Conservation (phyloP, 1,284 basidiomycete genomes). For the Schizophyllum commune region DNA sequence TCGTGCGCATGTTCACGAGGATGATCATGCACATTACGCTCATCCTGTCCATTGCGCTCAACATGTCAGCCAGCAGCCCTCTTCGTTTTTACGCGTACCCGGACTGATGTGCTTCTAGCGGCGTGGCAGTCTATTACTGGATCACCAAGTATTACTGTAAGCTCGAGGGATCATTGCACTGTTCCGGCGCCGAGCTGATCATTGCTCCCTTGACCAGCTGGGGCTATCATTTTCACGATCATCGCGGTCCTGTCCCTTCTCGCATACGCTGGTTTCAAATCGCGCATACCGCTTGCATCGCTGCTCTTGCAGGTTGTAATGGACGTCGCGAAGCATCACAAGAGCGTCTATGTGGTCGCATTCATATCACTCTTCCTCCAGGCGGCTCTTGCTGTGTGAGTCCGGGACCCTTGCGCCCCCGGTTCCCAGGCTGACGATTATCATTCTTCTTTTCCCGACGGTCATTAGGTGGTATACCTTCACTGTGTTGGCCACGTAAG, state of each 20-base stretch:
- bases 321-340: slow-evolving; percentile 79
- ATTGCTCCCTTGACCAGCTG: slow-evolving; percentile 33
- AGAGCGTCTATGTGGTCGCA: slow-evolving; percentile 74
- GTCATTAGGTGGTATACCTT: slow-evolving; percentile 58
- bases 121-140: slow-evolving; percentile 59
- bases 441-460: slow-evolving; percentile 2
- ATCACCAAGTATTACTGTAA: slow-evolving; percentile 67
- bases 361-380: slow-evolving; percentile 66
- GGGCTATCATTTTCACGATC: slow-evolving; percentile 72
- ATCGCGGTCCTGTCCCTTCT: slow-evolving; percentile 57
- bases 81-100: not conserved
- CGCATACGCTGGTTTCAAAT: slow-evolving; percentile 60
- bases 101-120: slow-evolving; percentile 4
- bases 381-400: slow-evolving; percentile 62
- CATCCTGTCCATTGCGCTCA: slow-evolving; percentile 60
- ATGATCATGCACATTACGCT: slow-evolving; percentile 78
- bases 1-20: slow-evolving; percentile 72
- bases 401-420: slow-evolving; percentile 11
- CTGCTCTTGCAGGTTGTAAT: slow-evolving; percentile 77
- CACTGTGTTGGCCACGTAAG: slow-evolving; percentile 60
- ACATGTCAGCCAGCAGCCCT: slow-evolving; percentile 57
- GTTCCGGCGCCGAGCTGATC: not conserved
- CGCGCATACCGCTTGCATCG: slow-evolving; percentile 73
- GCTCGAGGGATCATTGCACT: slow-evolving; percentile 19
- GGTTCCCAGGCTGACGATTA: not conserved